These are phyloP conservation scores for Calonectria crousiana DNA, from an alignment of 2,329 filamentous ascomycete genomes.

Conservation along the genomic window DNA sequence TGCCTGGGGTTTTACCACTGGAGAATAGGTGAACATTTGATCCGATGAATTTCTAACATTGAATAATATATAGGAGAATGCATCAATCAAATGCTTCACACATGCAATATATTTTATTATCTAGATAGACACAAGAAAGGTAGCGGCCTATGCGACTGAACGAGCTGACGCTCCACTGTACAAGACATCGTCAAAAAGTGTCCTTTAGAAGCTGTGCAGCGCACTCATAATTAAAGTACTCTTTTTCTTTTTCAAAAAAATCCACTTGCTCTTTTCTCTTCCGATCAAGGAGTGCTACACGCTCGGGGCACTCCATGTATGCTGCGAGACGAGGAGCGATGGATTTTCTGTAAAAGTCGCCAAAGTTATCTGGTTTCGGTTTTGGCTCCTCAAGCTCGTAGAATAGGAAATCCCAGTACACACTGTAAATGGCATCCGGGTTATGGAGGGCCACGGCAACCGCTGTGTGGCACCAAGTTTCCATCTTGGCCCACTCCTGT, in stretches of 20 bases:
- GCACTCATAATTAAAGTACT: not conserved
- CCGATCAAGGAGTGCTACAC: not conserved
- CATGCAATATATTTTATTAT: too few species aligned
- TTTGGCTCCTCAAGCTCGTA: not conserved
- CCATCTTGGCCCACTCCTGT: not conserved
- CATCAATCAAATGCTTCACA: too few species aligned
- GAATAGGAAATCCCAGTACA: not conserved
- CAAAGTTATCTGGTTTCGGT: not conserved
- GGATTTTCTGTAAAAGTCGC: not conserved
- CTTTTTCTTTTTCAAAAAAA: not conserved
- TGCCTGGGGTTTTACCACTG: too few species aligned
- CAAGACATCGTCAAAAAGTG: too few species aligned
- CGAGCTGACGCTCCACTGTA: too few species aligned
- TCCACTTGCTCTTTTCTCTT: not conserved
- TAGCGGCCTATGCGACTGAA: too few species aligned
- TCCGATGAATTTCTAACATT: too few species aligned
- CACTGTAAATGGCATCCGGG: not conserved
- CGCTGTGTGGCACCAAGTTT: not conserved
- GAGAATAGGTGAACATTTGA: too few species aligned
- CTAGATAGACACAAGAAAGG: too few species aligned
- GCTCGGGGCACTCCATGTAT: not conserved
- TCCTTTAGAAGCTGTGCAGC: not conserved
- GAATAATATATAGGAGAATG: too few species aligned
- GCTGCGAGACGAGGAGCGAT: not conserved
- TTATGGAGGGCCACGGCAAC: not conserved